A percentile compares a stretch with the other conserved stretches of the same genome.
These are phyloP conservation scores for Ganoderma lingzhi DNA, from an alignment of 1,284 basidiomycete genomes.

Conservation along the genomic window DNA sequence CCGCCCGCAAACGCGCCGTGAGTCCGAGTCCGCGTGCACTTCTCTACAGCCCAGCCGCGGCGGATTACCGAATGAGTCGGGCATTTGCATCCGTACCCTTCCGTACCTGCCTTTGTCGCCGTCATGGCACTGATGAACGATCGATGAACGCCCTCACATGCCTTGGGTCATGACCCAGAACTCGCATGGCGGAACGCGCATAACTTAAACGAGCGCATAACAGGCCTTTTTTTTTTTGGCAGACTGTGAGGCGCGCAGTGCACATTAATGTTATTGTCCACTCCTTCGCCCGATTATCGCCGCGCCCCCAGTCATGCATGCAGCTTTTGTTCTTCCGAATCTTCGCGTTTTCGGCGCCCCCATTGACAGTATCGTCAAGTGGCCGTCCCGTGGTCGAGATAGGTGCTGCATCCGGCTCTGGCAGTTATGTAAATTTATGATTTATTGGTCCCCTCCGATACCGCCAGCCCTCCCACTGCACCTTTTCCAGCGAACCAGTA, in stretches of 20 bases:
- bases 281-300: not conserved
- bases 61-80: not conserved
- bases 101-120: no score
- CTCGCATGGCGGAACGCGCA: not conserved
- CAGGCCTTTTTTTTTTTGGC: not conserved
- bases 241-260: not conserved
- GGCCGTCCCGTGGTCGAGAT: not conserved
- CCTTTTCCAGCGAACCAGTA: not conserved
- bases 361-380: not conserved
- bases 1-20: not conserved
- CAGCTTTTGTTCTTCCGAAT: not conserved
- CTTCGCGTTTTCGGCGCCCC: not conserved
- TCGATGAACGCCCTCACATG: not conserved
- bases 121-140: not conserved
- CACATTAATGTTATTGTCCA: not conserved
- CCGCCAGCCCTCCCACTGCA: not conserved
- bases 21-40: not conserved
- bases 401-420: not conserved
- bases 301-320: not conserved
- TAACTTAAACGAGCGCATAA: no score
- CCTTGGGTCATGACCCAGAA: not conserved
- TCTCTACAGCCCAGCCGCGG: not conserved
- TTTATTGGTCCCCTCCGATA: no score
- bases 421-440: not conserved
- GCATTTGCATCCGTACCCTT: not conserved